These are phyloP conservation scores for Epichloe hybrida DNA, from an alignment of 2,329 filamentous ascomycete species.

Conservation along the genomic window DNA sequence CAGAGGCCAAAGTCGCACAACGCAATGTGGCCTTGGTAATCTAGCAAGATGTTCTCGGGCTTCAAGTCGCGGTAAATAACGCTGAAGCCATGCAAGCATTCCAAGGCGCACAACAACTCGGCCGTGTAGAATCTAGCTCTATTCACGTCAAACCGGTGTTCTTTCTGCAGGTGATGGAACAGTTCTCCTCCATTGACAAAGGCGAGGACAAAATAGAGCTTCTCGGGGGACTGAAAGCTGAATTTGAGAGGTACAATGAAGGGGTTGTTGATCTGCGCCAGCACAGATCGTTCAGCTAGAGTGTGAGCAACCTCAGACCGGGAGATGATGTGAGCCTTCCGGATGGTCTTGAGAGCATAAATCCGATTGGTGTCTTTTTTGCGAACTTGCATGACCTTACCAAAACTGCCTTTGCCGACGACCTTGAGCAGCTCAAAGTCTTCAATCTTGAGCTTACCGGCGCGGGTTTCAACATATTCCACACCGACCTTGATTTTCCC, in stretches of 20 bases:
- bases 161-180: constrained; percentile 93
- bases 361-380: constrained; percentile 96
- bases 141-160: constrained; percentile 96
- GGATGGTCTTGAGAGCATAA: constrained; percentile 98
- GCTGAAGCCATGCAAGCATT: constrained; percentile 95
- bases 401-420: constrained; percentile 94
- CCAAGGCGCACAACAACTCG: constrained; percentile 85
- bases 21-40: constrained; percentile 95
- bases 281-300: constrained; percentile 88
- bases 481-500: constrained; percentile 86
- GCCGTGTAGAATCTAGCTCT: constrained; percentile 94
- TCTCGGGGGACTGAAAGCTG: constrained; percentile 93
- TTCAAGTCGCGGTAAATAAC: constrained; percentile 76
- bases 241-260: constrained; percentile 99
- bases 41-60: constrained; percentile 89
- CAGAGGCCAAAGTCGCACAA: constrained; percentile 96
- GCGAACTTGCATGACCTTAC: constrained; percentile 98
- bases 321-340: constrained; percentile 97
- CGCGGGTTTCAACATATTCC: constrained; percentile 85
- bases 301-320: constrained; percentile 96
- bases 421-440: constrained; percentile 97
- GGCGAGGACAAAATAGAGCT: constrained; percentile 90
- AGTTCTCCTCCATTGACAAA: constrained; percentile 97
- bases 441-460: constrained; percentile 82
- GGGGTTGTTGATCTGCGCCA: constrained; percentile 98